Percentiles rank a stretch among this genome's conserved stretches.
Evolutionary conservation across 2,329 filamentous ascomycete species (phyloP).

Genomic region (Penicillium paneum): DNA sequence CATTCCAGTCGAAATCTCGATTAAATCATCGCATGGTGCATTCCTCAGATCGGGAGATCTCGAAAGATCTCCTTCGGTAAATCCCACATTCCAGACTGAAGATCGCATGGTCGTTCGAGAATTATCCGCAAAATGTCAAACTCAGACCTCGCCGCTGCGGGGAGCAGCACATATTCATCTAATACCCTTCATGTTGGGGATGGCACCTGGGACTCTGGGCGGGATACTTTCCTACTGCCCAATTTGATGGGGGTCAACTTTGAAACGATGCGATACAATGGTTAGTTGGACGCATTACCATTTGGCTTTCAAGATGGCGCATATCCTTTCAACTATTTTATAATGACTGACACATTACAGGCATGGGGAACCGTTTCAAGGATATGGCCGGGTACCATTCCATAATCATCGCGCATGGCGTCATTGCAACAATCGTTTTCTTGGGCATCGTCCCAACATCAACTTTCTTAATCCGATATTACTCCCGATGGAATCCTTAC

Average conservation of each 20-base stretch:
- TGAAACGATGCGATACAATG: slow-evolving; percentile 65
- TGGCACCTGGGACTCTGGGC: slow-evolving; percentile 62
- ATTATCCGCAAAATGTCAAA: slow-evolving; percentile 29
- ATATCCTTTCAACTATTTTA: neutral
- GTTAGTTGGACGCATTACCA: slow-evolving; percentile 36
- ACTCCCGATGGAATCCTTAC: slow-evolving; percentile 52
- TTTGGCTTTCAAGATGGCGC: neutral
- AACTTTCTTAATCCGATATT: slow-evolving; percentile 60
- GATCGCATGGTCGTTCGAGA: slow-evolving; percentile 13
- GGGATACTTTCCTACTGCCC: slow-evolving; percentile 62
- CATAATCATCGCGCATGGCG: slow-evolving; percentile 58
- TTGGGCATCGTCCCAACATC: slow-evolving; percentile 58
- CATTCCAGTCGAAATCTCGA: slow-evolving; percentile 12
- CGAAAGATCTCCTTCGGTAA: slow-evolving; percentile 43
- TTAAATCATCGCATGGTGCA: slow-evolving; percentile 41
- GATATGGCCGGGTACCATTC: slow-evolving; percentile 57
- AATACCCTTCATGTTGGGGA: slow-evolving; percentile 63
- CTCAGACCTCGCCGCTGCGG: slow-evolving; percentile 52
- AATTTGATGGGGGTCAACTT: slow-evolving; percentile 64
- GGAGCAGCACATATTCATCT: slow-evolving; percentile 60
- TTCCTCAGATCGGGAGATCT: slow-evolving; percentile 44
- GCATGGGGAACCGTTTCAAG: slow-evolving; percentile 65
- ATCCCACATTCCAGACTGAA: slow-evolving; percentile 39
- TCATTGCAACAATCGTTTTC: slow-evolving; percentile 60
- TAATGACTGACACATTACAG: slow-evolving; percentile 37